Conservation (phyloP, 2,329 filamentous ascomycete genomes). For the Orbilia javanica region DNA sequence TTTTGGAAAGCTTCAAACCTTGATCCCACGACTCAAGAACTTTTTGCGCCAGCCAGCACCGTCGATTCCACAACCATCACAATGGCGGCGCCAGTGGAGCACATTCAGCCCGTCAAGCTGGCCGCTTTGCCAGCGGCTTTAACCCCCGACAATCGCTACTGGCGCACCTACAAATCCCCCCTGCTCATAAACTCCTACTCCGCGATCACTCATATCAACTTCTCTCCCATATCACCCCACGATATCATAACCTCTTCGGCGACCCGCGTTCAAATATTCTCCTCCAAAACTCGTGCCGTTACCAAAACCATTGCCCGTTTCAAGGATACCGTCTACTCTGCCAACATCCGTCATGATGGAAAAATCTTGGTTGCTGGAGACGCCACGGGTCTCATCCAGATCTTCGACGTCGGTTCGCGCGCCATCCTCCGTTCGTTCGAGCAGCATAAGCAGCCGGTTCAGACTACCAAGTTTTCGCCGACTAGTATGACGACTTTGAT, state of each 20-base stretch:
- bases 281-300: constrained; percentile 88
- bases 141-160: constrained; percentile 94
- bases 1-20: constrained; percentile 1
- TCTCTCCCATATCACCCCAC: constrained; percentile 71
- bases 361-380: constrained; percentile 91
- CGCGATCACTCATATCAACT: constrained; percentile 89
- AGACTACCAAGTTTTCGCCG: constrained; percentile 91
- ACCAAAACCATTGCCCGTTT: constrained; percentile 95
- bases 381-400: constrained; percentile 90
- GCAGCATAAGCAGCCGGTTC: constrained; percentile 92
- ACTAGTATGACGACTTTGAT: constrained; percentile 86
- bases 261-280: constrained; percentile 92
- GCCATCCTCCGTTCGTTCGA: constrained; percentile 96
- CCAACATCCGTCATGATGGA: constrained; percentile 88
- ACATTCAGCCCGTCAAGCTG: constrained; percentile 83
- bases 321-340: constrained; percentile 88
- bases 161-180: constrained; percentile 93
- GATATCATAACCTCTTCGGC: constrained; percentile 95
- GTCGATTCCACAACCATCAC: constrained; percentile 8
- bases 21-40: constrained; percentile 1
- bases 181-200: constrained; percentile 91
- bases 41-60: not conserved
- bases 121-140: constrained; percentile 80
- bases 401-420: constrained; percentile 90
- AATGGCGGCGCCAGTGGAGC: constrained; percentile 89